Base-by-base conservation (phyloP, 139 green algal species). In the Penium margaritaceum region DNA sequence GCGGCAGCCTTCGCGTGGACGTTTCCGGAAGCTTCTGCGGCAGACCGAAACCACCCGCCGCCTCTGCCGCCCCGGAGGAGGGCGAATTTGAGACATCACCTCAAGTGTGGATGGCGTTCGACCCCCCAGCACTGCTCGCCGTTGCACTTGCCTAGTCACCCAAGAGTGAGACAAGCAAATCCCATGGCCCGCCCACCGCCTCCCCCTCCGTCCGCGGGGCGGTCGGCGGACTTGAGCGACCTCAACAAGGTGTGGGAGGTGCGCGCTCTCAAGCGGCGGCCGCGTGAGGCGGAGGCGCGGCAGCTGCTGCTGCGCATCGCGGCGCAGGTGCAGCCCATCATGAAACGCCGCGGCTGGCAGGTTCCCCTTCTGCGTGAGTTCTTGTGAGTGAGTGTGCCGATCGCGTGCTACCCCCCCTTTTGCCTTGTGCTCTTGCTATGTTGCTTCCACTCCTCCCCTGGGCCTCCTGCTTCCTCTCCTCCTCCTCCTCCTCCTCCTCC, bases 261-360 rank as follows among this genome's bases (percentile, higher is more conserved):
- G 21, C 21, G 30, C 9, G 44, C 67, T 9, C 38, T 74, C 41
- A 53, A 64, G 44, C 29, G 33, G n/a, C n/a, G 62, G 37, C 32
- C 21, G 15, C 33, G 33, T 0, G 51, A 75, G 37, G 70, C 46
- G 0, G 84, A 90, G 62, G 89, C 88, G 0, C 54, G 63, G 9
- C 24, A 76, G 30, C 36, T 90, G 58, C 79, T 95, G 2, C 70
- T 85, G 53, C 34, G n/a, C 1, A 81, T 88, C 19, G 79, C 84
- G 4, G 55, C 74, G 54, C 89, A 95, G 64, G 90, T 96, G n/a
- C 89, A 95, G 77, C 91, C 91, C 39, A 88, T 96, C 60, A 88
- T 96, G 85, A 65, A 78, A 2, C 83, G 82, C 1, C 83, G 85
- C 0, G 29, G 72, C 12, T 93, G 85, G 81, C 79, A 41, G 0